These are phyloP conservation scores for Raffaelea albimanens DNA, from an alignment of 2,329 filamentous ascomycete genomes.

Conservation along the genomic window DNA sequence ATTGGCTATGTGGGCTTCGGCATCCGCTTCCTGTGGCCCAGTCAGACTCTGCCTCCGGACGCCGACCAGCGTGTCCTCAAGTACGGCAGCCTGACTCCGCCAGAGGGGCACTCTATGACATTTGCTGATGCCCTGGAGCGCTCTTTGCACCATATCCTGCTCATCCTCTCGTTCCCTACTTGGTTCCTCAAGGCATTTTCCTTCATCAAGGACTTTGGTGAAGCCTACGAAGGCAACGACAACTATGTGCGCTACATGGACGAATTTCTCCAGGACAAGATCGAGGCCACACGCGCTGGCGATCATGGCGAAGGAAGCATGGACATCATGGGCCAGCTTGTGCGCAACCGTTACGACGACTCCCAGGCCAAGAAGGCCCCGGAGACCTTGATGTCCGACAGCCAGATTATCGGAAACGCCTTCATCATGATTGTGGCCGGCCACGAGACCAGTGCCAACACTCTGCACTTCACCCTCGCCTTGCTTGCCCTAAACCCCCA, in stretches of 20 bases:
- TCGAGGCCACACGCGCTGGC: conserved; percentile 26
- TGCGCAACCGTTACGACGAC: conserved; percentile 30
- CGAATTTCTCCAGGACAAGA: conserved; percentile 56
- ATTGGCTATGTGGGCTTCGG: conserved; percentile 65
- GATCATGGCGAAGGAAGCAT: conserved; percentile 27
- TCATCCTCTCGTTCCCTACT: conserved; percentile 47
- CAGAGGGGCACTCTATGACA: conserved; percentile 50
- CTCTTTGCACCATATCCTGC: conserved; percentile 54
- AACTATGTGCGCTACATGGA: conserved; percentile 64
- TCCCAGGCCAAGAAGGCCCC: conserved; percentile 9
- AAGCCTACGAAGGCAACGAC: conserved; percentile 42
- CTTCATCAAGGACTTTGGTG: neutral
- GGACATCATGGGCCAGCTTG: conserved; percentile 44
- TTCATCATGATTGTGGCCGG: conserved; percentile 63
- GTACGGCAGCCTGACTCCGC: conserved; percentile 35
- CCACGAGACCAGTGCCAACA: conserved; percentile 72
- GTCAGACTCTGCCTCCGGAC: conserved; percentile 39
- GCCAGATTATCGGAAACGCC: conserved; percentile 64
- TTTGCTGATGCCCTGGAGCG: conserved; percentile 54
- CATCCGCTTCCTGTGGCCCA: conserved; percentile 50
- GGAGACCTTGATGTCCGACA: conserved; percentile 34
- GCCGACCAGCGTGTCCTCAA: conserved; percentile 36
- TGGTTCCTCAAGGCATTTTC: conserved; percentile 23
- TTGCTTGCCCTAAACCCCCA: conserved; percentile 56
- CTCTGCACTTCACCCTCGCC: conserved; percentile 61